These are phyloP conservation scores for Apiospora sp. DNA, from an alignment of 2,329 filamentous ascomycete genomes.

Conservation along the genomic window DNA sequence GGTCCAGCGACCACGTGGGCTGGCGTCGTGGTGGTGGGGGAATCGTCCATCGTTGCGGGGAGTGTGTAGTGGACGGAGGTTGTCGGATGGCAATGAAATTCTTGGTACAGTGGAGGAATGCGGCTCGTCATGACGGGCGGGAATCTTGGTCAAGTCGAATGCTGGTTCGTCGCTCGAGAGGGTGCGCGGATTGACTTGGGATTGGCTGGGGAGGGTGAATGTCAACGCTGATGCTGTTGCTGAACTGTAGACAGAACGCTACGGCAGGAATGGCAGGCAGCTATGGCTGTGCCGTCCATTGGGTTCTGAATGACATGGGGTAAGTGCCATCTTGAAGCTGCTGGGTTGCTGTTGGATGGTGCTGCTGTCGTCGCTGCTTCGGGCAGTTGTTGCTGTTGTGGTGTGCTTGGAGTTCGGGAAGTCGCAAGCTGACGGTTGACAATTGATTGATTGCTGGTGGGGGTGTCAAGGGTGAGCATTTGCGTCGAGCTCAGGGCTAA, in stretches of 20 bases:
- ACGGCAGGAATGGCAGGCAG: background rate
- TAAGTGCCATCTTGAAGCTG: background rate
- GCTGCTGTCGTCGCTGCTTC: background rate
- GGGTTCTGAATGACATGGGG: no score
- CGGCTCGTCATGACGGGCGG: no score
- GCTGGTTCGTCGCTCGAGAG: background rate
- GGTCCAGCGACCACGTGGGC: no score
- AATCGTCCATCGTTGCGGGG: no score
- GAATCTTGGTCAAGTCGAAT: no score
- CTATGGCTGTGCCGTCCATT: background rate
- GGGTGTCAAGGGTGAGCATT: background rate
- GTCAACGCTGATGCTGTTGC: background rate
- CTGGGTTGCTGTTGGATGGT: background rate
- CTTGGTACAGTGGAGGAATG: no score
- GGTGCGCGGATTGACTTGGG: background rate
- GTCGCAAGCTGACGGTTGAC: background rate
- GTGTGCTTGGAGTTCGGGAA: no score
- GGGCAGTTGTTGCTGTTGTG: background rate
- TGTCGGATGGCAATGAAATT: no score
- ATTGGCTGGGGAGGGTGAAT: background rate
- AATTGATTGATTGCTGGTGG: background rate
- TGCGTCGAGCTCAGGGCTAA: background rate
- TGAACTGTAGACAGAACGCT: background rate
- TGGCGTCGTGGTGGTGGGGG: no score
- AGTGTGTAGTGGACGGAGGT: no score